Evolutionary conservation across 305 asterid species (phyloP).

Genomic region (Fraxinus dipetala): DNA sequence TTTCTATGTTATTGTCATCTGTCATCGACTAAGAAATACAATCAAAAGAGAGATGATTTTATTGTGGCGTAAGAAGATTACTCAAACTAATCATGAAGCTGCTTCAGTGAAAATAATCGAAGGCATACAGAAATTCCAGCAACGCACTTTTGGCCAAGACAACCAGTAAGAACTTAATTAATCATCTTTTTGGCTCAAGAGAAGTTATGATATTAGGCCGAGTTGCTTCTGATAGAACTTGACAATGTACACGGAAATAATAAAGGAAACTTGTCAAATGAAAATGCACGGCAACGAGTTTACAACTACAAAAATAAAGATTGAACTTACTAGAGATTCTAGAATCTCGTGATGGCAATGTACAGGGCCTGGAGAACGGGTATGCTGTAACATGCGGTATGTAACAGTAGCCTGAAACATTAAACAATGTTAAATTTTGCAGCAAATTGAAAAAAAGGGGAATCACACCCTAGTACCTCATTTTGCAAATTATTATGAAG

Average conservation of each 20-base stretch:
- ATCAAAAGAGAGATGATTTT: neutral
- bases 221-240: neutral
- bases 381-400: conserved; percentile 43
- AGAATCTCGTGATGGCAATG: conserved; percentile 22
- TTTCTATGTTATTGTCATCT: neutral
- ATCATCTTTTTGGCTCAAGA: neutral
- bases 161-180: neutral
- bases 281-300: neutral
- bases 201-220: neutral
- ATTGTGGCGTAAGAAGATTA: neutral
- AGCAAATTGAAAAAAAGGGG: neutral
- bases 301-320: neutral
- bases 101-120: neutral
- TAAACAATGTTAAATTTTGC: conserved; percentile 1
- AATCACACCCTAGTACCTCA: conserved; percentile 38
- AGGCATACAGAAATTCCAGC: neutral
- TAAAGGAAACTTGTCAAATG: neutral
- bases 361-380: conserved; percentile 28
- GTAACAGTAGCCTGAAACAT: conserved; percentile 50
- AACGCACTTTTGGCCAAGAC: neutral
- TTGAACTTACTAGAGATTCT: conserved; percentile 31
- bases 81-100: neutral
- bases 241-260: neutral
- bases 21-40: neutral
- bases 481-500: conserved; percentile 43